phyloP scores from a whole-genome alignment of 306 rosid species.

The Lotus japonicus region DNA sequence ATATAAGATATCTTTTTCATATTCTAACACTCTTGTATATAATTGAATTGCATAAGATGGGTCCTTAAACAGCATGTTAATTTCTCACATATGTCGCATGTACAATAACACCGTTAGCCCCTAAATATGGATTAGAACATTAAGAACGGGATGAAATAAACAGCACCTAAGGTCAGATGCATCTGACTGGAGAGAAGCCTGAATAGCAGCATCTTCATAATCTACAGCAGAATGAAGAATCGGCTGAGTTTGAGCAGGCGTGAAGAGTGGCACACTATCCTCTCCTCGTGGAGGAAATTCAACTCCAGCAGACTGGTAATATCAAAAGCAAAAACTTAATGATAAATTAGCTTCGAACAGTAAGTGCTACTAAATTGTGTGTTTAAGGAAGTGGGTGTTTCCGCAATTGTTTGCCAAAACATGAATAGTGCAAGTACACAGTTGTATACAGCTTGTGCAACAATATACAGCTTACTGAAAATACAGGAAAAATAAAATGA shows the following conservation, averaged over 20 bases:
- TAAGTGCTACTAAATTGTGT: background rate
- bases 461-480: conserved; percentile 2
- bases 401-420: background rate
- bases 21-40: too few relatives aligned
- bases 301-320: conserved; percentile 77
- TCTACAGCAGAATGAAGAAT: conserved; percentile 35
- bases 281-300: conserved; percentile 87
- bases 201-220: conserved; percentile 64
- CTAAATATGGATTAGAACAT: conserved; percentile 6
- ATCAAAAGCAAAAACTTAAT: conserved; percentile 19
- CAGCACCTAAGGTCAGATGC: conserved; percentile 80
- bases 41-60: conserved; percentile 1
- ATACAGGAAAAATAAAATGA: conserved; percentile 5
- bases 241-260: conserved; percentile 91
- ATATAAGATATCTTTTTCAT: too few relatives aligned
- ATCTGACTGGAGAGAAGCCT: conserved; percentile 92
- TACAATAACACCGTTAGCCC: conserved; percentile 1
- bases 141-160: background rate
- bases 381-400: background rate
- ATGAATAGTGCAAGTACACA: background rate
- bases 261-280: conserved; percentile 77
- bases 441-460: background rate
- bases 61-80: background rate
- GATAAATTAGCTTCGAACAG: conserved; percentile 1
- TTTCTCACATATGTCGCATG: background rate